Conservation (phyloP, 371 early-diverging fungal genomes). For the Lichtheimia corymbifera region DNA sequence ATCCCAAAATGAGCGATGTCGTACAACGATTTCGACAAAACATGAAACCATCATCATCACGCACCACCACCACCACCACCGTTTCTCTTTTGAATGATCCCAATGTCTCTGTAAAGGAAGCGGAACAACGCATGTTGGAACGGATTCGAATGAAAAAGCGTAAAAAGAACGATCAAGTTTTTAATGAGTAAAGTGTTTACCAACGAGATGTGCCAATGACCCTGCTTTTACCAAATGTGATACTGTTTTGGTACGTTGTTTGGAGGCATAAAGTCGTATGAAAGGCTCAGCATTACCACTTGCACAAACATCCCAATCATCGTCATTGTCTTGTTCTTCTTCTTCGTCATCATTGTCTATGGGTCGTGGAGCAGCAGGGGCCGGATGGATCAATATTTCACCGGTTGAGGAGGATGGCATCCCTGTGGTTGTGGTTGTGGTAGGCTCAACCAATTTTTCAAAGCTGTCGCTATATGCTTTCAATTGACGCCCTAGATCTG, state of each 20-base stretch:
- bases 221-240: constrained; percentile 20
- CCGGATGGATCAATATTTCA: background rate
- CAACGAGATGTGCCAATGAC: constrained; percentile 11
- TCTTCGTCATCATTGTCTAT: background rate
- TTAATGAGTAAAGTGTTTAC: constrained; percentile 5
- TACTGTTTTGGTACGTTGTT: constrained; percentile 22
- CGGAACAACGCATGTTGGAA: too few relatives aligned
- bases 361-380: background rate
- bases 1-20: too few relatives aligned
- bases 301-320: constrained; percentile 15
- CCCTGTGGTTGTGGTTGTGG: background rate
- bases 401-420: background rate
- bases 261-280: constrained; percentile 19
- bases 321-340: constrained; percentile 1
- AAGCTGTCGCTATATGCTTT: background rate
- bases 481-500: constrained; percentile 5
- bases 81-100: too few relatives aligned
- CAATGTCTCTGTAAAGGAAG: too few relatives aligned
- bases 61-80: background rate
- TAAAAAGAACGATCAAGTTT: background rate
- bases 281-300: constrained; percentile 17
- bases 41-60: background rate
- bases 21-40: background rate
- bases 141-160: too few relatives aligned
- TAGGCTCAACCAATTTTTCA: constrained; percentile 2